A percentile compares a stretch with the other conserved stretches of the same genome.
These are phyloP conservation scores for Saccharomyces hybrid DNA, from an alignment of 1,139 yeast genomes.

Conservation along the genomic window DNA sequence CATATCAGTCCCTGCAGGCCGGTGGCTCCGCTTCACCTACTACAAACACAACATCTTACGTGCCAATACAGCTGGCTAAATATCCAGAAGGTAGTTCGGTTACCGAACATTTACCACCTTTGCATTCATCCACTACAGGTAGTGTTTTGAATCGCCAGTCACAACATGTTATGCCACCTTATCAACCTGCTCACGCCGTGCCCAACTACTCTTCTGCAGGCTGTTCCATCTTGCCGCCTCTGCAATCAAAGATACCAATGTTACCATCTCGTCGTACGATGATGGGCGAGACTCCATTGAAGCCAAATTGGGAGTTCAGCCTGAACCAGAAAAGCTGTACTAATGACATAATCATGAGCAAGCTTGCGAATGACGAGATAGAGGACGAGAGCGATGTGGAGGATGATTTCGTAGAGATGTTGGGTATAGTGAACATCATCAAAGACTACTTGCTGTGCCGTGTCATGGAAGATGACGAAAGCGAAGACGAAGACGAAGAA, in stretches of 20 bases:
- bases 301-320: constrained; percentile 11
- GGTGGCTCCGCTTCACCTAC: background rate
- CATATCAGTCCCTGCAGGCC: background rate
- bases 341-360: constrained; percentile 3
- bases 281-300: background rate
- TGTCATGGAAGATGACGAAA: constrained; percentile 21
- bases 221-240: constrained; percentile 8
- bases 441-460: constrained; percentile 27
- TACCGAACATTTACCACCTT: background rate
- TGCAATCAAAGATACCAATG: constrained; percentile 6
- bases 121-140: constrained; percentile 1
- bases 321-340: constrained; percentile 23
- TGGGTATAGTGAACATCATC: constrained; percentile 20
- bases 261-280: background rate
- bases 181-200: background rate
- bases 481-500: constrained; percentile 5
- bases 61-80: background rate
- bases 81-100: background rate
- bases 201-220: constrained; percentile 3
- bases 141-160: constrained; percentile 2
- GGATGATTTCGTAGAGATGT: constrained; percentile 10
- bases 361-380: constrained; percentile 6
- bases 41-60: background rate
- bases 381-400: constrained; percentile 8
- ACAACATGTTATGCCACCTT: background rate